Evolutionary conservation across 495 filamentous ascomycete genomes (phyloP), one percentile per base, ranked within the genome.

Genomic region (Aspergillus affinis): DNA sequence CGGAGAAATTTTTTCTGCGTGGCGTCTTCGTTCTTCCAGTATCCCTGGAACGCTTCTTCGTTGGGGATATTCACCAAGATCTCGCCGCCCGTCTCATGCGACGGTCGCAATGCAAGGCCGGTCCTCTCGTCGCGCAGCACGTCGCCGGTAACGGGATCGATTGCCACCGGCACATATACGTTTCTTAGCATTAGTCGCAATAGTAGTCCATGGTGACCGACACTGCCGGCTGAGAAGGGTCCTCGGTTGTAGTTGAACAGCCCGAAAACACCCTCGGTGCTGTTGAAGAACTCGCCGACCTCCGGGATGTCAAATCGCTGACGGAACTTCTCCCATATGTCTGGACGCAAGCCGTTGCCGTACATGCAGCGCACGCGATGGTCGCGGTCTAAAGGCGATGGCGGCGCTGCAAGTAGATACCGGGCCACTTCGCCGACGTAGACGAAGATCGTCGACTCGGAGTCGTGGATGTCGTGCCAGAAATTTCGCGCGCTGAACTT

Each of bases 381-480:
- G 6, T 84, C 74, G 20, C 76, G 81, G 60, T 94, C 90, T 3
- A 80, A 70, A 0, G 84, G 80, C 2, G 81, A 84, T 0, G 86
- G 84, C 0, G 89, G 88, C 12, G 83, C 81, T 0, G 88, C 84
- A 17, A 94, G 82, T 2, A 94, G 80, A 56, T 93, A 94, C 3
- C 90, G 79, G 26, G 89, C 83, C 0, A 87, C 90, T 69, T 94
- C 90, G 62, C 90, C 90, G n/a, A 94, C 90, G 65, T 94, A 94
- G 12, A 88, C 83, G 69, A 92, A 89, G 58, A 83, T 76, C 1
- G 88, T 92, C 4, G 89, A 81, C 17, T 80, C 70, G 0, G 84
- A 87, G 61, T 89, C 87, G 21, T 85, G 82, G 29, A 92, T 73
- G 52, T 94, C 90, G 13, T 74, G 69, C 90, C 90, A 94, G 77